phyloP scores from a whole-genome alignment of 2,329 filamentous ascomycete species.

The Hypomyces rosellus region DNA sequence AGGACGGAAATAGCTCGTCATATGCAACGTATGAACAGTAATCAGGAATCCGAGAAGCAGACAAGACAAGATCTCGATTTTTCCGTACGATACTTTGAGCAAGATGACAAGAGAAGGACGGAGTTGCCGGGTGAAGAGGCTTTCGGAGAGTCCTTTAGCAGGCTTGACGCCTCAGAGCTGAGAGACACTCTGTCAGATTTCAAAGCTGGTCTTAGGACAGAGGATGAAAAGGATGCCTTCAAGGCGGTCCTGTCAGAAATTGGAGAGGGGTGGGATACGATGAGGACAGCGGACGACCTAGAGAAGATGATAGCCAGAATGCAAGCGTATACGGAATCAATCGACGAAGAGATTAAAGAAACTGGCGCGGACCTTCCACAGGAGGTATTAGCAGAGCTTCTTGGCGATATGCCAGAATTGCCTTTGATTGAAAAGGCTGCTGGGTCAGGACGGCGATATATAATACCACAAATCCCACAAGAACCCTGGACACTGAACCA shows the following conservation, averaged over 20 bases:
- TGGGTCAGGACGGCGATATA: conserved; percentile 13
- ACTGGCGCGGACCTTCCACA: conserved; percentile 25
- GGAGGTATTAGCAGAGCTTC: conserved; percentile 28
- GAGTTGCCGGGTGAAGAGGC: conserved; percentile 34
- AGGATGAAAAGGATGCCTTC: conserved; percentile 29
- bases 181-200: conserved; percentile 32
- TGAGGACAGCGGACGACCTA: conserved; percentile 27
- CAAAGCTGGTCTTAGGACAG: conserved; percentile 30
- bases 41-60: conserved; percentile 17
- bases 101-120: conserved; percentile 31
- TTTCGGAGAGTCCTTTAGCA: conserved; percentile 33
- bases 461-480: conserved; percentile 30
- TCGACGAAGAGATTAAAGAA: conserved; percentile 30
- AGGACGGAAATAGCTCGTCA: conserved; percentile 22
- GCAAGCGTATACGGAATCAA: conserved; percentile 28
- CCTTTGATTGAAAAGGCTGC: conserved; percentile 15
- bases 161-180: conserved; percentile 29
- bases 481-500: conserved; percentile 32
- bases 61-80: conserved; percentile 18
- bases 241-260: conserved; percentile 29
- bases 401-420: conserved; percentile 22
- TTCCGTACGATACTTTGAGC: conserved; percentile 43
- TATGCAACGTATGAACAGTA: conserved; percentile 21
- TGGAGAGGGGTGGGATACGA: conserved; percentile 24
- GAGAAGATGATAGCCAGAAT: conserved; percentile 29